A percentile compares a stretch with the other conserved stretches of the same genome.
phyloP scores from a whole-genome alignment of 2,329 filamentous ascomycete species.

The Trichophaea hybrida region DNA sequence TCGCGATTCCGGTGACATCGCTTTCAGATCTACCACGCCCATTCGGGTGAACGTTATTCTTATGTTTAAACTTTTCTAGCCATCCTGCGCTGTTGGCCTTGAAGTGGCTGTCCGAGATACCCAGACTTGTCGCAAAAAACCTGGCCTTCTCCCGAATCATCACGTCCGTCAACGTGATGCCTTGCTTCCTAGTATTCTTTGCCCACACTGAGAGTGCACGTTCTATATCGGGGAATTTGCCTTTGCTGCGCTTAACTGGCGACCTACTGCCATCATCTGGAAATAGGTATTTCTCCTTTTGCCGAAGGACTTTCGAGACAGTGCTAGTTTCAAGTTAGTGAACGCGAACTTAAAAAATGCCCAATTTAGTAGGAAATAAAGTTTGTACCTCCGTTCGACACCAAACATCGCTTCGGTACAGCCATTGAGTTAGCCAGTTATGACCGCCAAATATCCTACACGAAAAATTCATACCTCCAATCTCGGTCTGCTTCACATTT shows the following conservation, averaged over 20 bases:
- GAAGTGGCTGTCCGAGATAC: slow-evolving; percentile 54
- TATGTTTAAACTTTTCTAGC: slow-evolving; percentile 93
- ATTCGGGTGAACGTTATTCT: slow-evolving; percentile 48
- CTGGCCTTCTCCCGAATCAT: slow-evolving; percentile 72
- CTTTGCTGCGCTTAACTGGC: slow-evolving; percentile 67
- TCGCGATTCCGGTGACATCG: slow-evolving; percentile 18
- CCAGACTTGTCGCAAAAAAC: slow-evolving; percentile 62
- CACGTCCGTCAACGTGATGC: slow-evolving; percentile 59
- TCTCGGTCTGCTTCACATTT: slow-evolving; percentile 84
- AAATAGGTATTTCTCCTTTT: slow-evolving; percentile 87
- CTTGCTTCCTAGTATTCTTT: slow-evolving; percentile 63
- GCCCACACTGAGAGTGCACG: slow-evolving; percentile 79
- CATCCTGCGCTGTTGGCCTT: slow-evolving; percentile 61
- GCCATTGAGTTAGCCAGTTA: slow-evolving; percentile 5
- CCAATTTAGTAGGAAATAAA: neutral
- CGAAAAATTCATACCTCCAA: slow-evolving; percentile 50
- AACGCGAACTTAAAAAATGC: slow-evolving; percentile 23
- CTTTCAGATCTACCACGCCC: slow-evolving; percentile 20
- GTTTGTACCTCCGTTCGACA: slow-evolving; percentile 78
- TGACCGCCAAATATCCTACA: neutral
- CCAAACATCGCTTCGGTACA: slow-evolving; percentile 59
- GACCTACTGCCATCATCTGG: slow-evolving; percentile 65
- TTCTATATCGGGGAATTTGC: slow-evolving; percentile 81
- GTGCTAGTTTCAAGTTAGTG: slow-evolving; percentile 45
- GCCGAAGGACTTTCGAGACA: slow-evolving; percentile 90